Percentiles rank a stretch among this genome's conserved stretches.
Conservation (phyloP, 805 yeast genomes). For the Suhomyces pyralidae region DNA sequence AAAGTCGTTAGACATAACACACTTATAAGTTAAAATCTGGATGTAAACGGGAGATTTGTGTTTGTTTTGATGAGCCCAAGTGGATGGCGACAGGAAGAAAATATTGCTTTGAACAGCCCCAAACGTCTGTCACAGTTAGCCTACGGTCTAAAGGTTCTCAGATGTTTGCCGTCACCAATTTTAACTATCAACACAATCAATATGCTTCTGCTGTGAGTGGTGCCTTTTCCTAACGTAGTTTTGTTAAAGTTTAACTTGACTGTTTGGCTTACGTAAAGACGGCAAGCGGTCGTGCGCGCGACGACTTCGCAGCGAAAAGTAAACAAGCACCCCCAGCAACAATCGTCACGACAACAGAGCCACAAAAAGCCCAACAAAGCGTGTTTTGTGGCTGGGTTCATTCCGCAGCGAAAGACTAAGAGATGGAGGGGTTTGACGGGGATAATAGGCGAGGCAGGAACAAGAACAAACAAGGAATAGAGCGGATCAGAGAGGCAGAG, state of each 20-base stretch:
- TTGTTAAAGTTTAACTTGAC: neutral
- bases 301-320: neutral
- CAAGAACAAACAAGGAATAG: neutral
- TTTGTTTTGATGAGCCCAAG: neutral
- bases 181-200: neutral
- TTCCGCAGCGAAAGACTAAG: neutral
- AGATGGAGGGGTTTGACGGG: neutral
- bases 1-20: constrained; percentile 26
- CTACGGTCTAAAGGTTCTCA: neutral
- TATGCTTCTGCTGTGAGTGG: neutral
- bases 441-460: neutral
- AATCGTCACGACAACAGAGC: neutral
- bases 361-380: neutral
- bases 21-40: neutral
- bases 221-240: neutral
- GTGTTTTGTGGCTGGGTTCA: neutral
- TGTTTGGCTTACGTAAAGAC: neutral
- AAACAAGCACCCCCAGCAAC: neutral
- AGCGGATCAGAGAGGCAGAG: neutral
- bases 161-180: neutral
- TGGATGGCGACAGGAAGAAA: neutral
- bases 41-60: neutral
- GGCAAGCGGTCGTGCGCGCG: neutral
- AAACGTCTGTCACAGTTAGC: neutral
- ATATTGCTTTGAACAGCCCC: neutral